A percentile compares a stretch with the other conserved stretches of the same genome.
Conservation (phyloP, 1,139 yeast genomes). For the Candida glucosophila region DNA sequence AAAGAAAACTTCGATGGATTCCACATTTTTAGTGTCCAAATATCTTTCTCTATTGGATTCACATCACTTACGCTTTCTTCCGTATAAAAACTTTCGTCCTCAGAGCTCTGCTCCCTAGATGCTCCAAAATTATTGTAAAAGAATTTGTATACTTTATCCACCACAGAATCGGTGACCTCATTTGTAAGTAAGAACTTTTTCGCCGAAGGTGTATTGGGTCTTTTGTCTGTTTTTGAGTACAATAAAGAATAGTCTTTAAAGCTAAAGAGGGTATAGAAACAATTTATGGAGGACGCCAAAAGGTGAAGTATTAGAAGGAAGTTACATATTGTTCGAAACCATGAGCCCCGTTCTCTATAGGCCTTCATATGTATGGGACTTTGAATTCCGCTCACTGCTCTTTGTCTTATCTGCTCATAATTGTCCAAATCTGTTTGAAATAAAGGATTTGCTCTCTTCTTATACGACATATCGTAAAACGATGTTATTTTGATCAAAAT, state of each 20-base stretch:
- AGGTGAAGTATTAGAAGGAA: background rate
- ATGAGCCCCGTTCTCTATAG: constrained; percentile 1
- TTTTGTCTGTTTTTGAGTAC: constrained; percentile 15
- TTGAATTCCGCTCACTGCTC: constrained; percentile 4
- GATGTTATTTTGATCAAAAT: constrained; percentile 11
- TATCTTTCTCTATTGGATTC: constrained; percentile 14
- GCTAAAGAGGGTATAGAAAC: constrained; percentile 20
- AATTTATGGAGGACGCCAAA: constrained; percentile 18
- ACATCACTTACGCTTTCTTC: constrained; percentile 12
- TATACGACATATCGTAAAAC: constrained; percentile 16
- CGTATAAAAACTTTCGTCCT: constrained; percentile 7
- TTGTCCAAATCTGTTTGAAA: constrained; percentile 22
- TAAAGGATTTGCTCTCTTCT: constrained; percentile 14
- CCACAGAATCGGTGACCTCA: constrained; percentile 8
- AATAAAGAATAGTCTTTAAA: constrained; percentile 33
- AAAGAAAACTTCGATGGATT: constrained; percentile 46
- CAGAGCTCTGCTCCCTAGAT: constrained; percentile 3
- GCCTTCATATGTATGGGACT: too few relatives aligned
- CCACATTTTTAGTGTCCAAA: constrained; percentile 56
- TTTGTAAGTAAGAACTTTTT: constrained; percentile 9
- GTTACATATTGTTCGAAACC: constrained; percentile 2
- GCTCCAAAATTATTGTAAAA: constrained; percentile 5
- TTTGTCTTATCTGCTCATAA: constrained; percentile 23
- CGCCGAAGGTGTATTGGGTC: constrained; percentile 33
- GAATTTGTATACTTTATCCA: constrained; percentile 5